phyloP scores from a whole-genome alignment of 2,329 filamentous ascomycete genomes.

The Pleoardoris graminearum region DNA sequence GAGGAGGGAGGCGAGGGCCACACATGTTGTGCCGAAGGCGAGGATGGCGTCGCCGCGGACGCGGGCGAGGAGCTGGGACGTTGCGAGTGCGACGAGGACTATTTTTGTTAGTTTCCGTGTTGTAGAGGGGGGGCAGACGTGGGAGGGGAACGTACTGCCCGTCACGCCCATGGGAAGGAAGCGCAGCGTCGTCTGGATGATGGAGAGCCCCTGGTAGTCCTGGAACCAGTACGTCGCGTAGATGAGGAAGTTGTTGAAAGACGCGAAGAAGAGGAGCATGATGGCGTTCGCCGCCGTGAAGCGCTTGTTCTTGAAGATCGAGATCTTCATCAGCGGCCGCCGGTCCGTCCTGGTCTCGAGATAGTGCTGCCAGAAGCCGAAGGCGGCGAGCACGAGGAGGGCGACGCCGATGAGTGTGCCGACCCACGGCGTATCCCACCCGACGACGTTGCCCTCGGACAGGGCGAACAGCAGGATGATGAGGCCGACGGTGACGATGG shows the following conservation, averaged over 20 bases:
- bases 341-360: constrained; percentile 57
- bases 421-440: constrained; percentile 68
- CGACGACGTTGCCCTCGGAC: constrained; percentile 70
- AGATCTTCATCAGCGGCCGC: constrained; percentile 67
- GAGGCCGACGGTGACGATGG: constrained; percentile 64
- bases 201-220: constrained; percentile 63
- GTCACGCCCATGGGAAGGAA: constrained; percentile 68
- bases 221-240: constrained; percentile 73
- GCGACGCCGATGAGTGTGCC: constrained; percentile 63
- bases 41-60: constrained; percentile 63
- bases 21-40: constrained; percentile 59
- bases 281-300: constrained; percentile 67
- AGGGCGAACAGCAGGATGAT: constrained; percentile 67
- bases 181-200: constrained; percentile 68
- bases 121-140: not conserved
- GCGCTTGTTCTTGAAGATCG: constrained; percentile 61
- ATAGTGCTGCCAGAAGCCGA: constrained; percentile 64
- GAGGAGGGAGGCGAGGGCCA: constrained; percentile 61
- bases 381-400: constrained; percentile 58
- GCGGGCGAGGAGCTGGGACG: constrained; percentile 48
- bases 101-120: constrained; percentile 5
- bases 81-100: constrained; percentile 59
- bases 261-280: constrained; percentile 68
- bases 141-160: constrained; percentile 43
- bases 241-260: constrained; percentile 70